Evolutionary conservation across 352 stramenopile species (phyloP), one percentile per base, ranked within the genome.

Genomic region (Bremia lactucae): DNA sequence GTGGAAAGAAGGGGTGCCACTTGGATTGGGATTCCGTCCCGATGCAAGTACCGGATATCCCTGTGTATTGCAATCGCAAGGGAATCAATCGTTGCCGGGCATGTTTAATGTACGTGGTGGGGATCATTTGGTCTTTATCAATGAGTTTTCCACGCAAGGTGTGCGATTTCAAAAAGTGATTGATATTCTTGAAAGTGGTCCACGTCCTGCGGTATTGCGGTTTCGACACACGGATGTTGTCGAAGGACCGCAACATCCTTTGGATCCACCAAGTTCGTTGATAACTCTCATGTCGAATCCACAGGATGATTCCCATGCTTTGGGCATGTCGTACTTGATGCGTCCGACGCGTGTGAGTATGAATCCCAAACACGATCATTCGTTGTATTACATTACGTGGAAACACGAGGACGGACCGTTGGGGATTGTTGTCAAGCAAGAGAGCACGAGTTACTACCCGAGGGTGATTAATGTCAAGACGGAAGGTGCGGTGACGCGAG

Each of bases 321-420:
- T 83, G 55, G 66, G 68, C 3, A 73, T 75, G 56, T 84, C 70
- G 28, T 80, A 72, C 28, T 55, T 83, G 46, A 68, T 76, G 42
- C 71, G 71, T 3, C 69, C 74, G 39, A 85, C 70, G 16, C 80
- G 72, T 38, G 61, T 84, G 36, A 90, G 74, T 36, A 59, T 87
- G 47, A 87, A 90, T 49, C 77, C 77, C 2, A 87, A 87, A 60
- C 72, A 85, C 14, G 77, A 88, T 42, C 72, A 87, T 44, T 87
- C 75, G 35, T 51, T 88, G 31, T 93, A 93, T 59, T 88, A 88
- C 60, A 90, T 93, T 48, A 93, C 80, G 41, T 93, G 80, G 80
- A 88, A 88, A 57, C 77, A 90, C 36, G 75, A 90, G 26, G 80
- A 93, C 42, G 80, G 80, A 8, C 75, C 80, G 8, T 51, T 93